Evolutionary conservation across 2,329 filamentous ascomycete species (phyloP), one percentile per base, ranked within the genome.

Genomic region (Cladosporium austrohemisphaericum): DNA sequence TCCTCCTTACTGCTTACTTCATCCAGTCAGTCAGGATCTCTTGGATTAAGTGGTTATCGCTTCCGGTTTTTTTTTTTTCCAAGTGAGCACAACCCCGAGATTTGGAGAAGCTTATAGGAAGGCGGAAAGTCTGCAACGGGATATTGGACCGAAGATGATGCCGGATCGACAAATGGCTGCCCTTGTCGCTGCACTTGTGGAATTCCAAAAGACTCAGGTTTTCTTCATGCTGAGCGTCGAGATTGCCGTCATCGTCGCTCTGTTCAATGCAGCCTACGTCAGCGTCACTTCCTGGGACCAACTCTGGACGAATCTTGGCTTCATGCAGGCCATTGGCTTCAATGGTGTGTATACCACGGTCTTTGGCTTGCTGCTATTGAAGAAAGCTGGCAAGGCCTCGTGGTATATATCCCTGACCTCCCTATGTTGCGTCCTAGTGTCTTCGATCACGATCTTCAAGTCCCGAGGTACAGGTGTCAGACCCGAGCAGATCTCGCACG

Each of bases 151-250:
- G 28, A 31, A 10, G 11, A 6, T n/a, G 28, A 31, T 31, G 11
- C 14, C 28, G 11, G 8, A n/a, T n/a, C 28, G 28, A 13, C 28
- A 31, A n/a, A n/a, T 31, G 28, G 28, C 28, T 13, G 11, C 52
- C 3, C 37, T 55, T 10, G 32, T 55, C n/a, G 22, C 37, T 1
- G 51, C 51, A 6, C 40, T 57, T 25, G 46, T 22, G 9, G 52
- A 53, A 22, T 56, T 53, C 25, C 46, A 53, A 19, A 54, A 53
- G 29, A 52, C 55, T 1, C 55, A 58, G 29, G 52, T 54, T 14
- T 58, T 53, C 35, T 56, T 56, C 38, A 53, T 58, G 44, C 41
- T 53, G 7, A 49, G 50, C 3, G 51, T 58, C 4, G 52, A 55
- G 46, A 41, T 56, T 16, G 55, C 54, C 3, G 33, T 41, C 6